A percentile compares a stretch with the other conserved stretches of the same genome.
These are phyloP conservation scores for Lentinus brumalis DNA, from an alignment of 768 basidiomycete species.

Conservation along the genomic window DNA sequence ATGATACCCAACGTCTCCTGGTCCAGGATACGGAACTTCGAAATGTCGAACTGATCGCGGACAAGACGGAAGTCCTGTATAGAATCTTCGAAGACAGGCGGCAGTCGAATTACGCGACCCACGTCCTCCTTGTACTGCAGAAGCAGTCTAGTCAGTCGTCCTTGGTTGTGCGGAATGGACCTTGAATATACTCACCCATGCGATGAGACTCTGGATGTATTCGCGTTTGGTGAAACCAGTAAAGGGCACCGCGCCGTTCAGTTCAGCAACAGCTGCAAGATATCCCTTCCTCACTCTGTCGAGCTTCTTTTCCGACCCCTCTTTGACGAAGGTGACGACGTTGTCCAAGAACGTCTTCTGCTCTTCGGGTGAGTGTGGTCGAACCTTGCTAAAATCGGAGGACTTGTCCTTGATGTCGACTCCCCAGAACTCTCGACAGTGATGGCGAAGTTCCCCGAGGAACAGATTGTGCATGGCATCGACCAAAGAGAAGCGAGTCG, in stretches of 20 bases:
- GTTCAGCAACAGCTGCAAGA: background rate
- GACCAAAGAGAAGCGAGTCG: slow-evolving; percentile 31
- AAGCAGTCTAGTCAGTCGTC: too few species aligned
- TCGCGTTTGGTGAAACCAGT: background rate
- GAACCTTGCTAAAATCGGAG: background rate
- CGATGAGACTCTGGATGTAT: background rate
- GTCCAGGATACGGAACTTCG: background rate
- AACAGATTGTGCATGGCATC: slow-evolving; percentile 46
- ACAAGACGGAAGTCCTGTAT: background rate
- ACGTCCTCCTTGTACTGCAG: background rate
- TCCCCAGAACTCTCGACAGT: slow-evolving; percentile 31
- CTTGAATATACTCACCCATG: background rate
- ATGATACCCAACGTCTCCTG: background rate
- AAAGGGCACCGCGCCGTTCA: background rate
- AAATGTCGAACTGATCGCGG: background rate
- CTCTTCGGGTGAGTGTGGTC: background rate
- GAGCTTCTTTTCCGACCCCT: background rate
- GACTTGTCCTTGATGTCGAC: slow-evolving; percentile 17
- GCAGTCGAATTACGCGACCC: background rate
- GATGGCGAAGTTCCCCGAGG: slow-evolving; percentile 37
- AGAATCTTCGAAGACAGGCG: background rate
- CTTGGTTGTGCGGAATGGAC: background rate
- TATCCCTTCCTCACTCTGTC: background rate
- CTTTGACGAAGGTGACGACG: background rate
- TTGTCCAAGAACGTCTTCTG: background rate